Evolutionary conservation across 805 yeast genomes (phyloP), one percentile per base, ranked within the genome.

Genomic region (Candida suzukii): DNA sequence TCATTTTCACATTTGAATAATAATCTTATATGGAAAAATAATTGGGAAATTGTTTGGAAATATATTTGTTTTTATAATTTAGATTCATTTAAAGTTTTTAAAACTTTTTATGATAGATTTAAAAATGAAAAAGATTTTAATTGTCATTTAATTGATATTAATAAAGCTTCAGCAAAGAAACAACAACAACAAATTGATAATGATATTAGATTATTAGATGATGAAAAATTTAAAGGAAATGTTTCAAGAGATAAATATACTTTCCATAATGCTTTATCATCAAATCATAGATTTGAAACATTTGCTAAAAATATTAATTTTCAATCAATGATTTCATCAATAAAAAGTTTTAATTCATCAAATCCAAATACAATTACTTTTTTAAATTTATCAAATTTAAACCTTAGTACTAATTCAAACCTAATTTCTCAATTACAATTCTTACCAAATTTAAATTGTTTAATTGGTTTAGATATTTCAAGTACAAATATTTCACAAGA

Each of bases 11-110:
- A 61, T 34, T 39, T 66, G 6, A 39, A 40, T 13, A 38, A 48
- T 10, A 49, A 41, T 9, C 49, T 21, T n/a, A n/a, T n/a, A 37
- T 64, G 50, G 58, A 35, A 21, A 16, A 33, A 35, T 26, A 38
- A 53, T 7, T 64, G 70, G 70, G 26, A 36, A 9, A 22, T 16
- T 2, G 66, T 65, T 1, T 67, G 72, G 72, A 13, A 46, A 1
- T 46, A 44, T 39, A 54, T 64, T 5, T 25, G 55, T 46, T 19
- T 35, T 17, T 41, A 52, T 45, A 63, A 58, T 48, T 37, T 39
- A 41, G 72, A 67, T 43, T 45, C 58, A 0, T 63, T 61, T 21
- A 26, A 35, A 1, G 24, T 60, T 1, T 66, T 60, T 45, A 41
- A 42, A 9, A 19, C 54, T 11, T 66, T 67, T 46, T 61, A 57